Evolutionary conservation across 2,329 filamentous ascomycete genomes (phyloP), one percentile per base, ranked within the genome.

Genomic region (Fusarium sp.): DNA sequence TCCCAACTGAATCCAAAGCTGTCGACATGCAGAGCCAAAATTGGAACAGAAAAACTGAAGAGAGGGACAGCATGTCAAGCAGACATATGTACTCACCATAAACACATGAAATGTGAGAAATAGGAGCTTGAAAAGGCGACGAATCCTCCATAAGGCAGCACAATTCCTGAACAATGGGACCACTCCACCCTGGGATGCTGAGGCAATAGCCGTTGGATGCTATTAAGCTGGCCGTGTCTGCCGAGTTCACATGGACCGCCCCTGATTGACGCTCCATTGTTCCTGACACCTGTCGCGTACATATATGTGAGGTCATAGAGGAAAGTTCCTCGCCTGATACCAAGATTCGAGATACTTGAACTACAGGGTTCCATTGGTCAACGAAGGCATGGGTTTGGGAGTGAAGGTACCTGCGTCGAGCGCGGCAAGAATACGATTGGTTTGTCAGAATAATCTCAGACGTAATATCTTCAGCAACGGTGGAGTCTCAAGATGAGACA

Each of bases 41-140:
- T 25, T 17, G 9, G 17, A 36, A 36, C 4, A 33, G 6, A 2
- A 1, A 31, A 21, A 5, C 17, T 6, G 5, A 41, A 18, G 9
- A 27, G 11, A 33, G 4, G 10, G 8, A 25, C 2, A 56, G 25
- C 29, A 17, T 52, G 4, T 10, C 14, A n/a, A 14, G 8, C 17
- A 47, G 17, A 20, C 13, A 56, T 56, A 52, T 52, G 20, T 52
- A 56, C 14, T 25, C 52, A 39, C 29, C 33, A 11, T 6, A 36
- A 13, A 1, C 15, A 18, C 5, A 14, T 13, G 13, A 23, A 11
- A n/a, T 29, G 42, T 23, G 29, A 36, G 23, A n/a, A 18, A 54
- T 20, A 23, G 23, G 43, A 57, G 41, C 35, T 4, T 6, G 7
- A 11, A 37, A 27, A 27, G 20, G 57, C 31, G 47, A 48, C 39